These are phyloP conservation scores for Hericium coralloides DNA, from an alignment of 768 basidiomycete species.

Conservation along the genomic window DNA sequence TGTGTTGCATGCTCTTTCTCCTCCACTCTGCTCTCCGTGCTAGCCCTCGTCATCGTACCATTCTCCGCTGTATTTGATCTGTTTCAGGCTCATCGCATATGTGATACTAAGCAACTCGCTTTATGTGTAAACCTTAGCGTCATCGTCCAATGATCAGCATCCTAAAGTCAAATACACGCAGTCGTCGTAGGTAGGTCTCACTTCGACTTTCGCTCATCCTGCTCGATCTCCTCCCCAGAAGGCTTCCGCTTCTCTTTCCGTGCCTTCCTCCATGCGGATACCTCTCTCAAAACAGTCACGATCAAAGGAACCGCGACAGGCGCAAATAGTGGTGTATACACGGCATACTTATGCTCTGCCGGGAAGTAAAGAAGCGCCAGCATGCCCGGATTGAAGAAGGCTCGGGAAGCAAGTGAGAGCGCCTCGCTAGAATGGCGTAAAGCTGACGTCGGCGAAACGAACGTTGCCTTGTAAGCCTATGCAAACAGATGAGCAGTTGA, in stretches of 20 bases:
- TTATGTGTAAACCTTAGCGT: not conserved
- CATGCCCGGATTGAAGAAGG: conserved; percentile 98
- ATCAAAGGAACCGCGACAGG: conserved; percentile 80
- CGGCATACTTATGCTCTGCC: conserved; percentile 94
- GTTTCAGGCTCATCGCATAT: conserved; percentile 6
- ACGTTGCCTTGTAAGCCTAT: conserved; percentile 32
- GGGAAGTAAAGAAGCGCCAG: conserved; percentile 94
- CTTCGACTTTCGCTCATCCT: not conserved
- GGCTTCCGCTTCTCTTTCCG: conserved; percentile 9
- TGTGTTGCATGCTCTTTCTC: not conserved
- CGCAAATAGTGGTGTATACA: conserved; percentile 92
- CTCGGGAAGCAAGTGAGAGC: conserved; percentile 60
- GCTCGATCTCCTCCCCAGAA: not conserved
- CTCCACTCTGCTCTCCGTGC: conserved; percentile 5
- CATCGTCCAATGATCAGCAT: no score
- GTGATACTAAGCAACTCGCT: not conserved
- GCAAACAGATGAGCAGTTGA: not conserved
- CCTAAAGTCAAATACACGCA: no score
- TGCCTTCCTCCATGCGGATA: conserved; percentile 48
- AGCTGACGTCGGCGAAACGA: conserved; percentile 32
- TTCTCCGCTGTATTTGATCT: conserved; percentile 13
- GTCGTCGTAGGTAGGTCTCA: not conserved
- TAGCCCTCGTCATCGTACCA: conserved; percentile 3
- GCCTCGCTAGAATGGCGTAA: conserved; percentile 57
- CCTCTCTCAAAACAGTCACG: conserved; percentile 64